These are phyloP conservation scores for Lasiosphaeria ovina DNA, from an alignment of 495 filamentous ascomycete genomes.

Conservation along the genomic window DNA sequence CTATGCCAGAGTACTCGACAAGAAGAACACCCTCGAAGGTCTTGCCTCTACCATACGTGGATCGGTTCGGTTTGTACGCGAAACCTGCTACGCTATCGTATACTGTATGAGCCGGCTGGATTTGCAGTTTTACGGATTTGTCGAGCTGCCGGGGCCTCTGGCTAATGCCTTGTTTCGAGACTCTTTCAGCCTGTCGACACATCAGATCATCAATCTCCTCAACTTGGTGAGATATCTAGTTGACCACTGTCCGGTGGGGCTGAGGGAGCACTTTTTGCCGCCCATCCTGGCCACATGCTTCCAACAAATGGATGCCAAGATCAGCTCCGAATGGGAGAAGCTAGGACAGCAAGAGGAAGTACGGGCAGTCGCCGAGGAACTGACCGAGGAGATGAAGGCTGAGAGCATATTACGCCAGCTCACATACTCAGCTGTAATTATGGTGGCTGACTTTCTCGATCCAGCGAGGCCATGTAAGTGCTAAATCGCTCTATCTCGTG, in stretches of 20 bases:
- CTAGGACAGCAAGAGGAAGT: slow-evolving; percentile 56
- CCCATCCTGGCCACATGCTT: slow-evolving; percentile 81
- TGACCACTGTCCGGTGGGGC: slow-evolving; percentile 80
- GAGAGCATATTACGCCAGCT: slow-evolving; percentile 95
- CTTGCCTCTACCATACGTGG: slow-evolving; percentile 91
- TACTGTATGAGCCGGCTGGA: slow-evolving; percentile 89
- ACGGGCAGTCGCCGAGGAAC: slow-evolving; percentile 57
- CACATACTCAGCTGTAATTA: slow-evolving; percentile 84
- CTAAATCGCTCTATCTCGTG: not conserved
- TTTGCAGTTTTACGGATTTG: slow-evolving; percentile 82
- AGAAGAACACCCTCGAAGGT: slow-evolving; percentile 85
- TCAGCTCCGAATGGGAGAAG: slow-evolving; percentile 81
- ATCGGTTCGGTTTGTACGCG: slow-evolving; percentile 81
- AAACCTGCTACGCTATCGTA: slow-evolving; percentile 89
- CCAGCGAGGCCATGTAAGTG: slow-evolving; percentile 58
- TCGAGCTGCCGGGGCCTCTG: slow-evolving; percentile 78
- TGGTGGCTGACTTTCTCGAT: slow-evolving; percentile 85
- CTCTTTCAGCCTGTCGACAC: slow-evolving; percentile 79
- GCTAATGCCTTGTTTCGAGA: slow-evolving; percentile 82
- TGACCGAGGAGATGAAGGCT: slow-evolving; percentile 96
- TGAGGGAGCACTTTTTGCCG: slow-evolving; percentile 78
- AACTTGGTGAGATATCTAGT: slow-evolving; percentile 84
- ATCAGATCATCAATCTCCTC: slow-evolving; percentile 87
- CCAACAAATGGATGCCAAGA: slow-evolving; percentile 79
- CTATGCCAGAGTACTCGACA: slow-evolving; percentile 84